phyloP scores from a whole-genome alignment of 208 protist genomes.

The Strigomonas culicis region DNA sequence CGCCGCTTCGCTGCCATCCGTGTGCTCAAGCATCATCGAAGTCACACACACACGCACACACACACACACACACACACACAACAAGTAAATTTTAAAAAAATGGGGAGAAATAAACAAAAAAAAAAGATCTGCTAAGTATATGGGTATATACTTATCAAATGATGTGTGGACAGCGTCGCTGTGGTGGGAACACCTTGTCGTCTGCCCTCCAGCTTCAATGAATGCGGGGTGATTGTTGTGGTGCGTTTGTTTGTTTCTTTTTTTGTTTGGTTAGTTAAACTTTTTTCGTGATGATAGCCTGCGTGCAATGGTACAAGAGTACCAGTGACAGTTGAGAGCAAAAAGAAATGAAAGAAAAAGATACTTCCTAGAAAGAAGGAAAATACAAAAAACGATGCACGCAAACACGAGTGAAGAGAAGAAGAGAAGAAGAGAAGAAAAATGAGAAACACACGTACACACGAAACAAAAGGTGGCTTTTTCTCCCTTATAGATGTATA shows the following conservation, averaged over 20 bases:
- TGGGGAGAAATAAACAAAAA: background rate
- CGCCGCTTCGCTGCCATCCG: too few species aligned
- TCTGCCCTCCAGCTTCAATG: too few species aligned
- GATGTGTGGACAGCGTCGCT: too few species aligned
- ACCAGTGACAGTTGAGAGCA: background rate
- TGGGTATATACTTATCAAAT: too few species aligned
- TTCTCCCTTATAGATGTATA: too few species aligned
- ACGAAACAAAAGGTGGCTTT: background rate
- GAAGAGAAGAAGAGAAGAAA: background rate
- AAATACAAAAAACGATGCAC: background rate
- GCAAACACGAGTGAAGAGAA: constrained; percentile 2
- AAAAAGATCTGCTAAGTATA: background rate
- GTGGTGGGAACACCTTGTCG: too few species aligned
- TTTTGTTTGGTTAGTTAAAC: background rate
- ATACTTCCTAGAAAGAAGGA: background rate
- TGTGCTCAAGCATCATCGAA: too few species aligned
- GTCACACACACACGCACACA: too few species aligned
- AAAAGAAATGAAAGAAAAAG: background rate
- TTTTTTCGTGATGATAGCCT: background rate
- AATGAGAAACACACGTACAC: background rate
- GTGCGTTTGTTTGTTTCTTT: background rate
- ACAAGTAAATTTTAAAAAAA: background rate
- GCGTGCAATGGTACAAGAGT: background rate
- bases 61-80: too few species aligned
- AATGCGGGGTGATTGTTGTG: background rate